Evolutionary conservation across 164 flowering plant genomes (phyloP).

Genomic region (Protea cynaroides): DNA sequence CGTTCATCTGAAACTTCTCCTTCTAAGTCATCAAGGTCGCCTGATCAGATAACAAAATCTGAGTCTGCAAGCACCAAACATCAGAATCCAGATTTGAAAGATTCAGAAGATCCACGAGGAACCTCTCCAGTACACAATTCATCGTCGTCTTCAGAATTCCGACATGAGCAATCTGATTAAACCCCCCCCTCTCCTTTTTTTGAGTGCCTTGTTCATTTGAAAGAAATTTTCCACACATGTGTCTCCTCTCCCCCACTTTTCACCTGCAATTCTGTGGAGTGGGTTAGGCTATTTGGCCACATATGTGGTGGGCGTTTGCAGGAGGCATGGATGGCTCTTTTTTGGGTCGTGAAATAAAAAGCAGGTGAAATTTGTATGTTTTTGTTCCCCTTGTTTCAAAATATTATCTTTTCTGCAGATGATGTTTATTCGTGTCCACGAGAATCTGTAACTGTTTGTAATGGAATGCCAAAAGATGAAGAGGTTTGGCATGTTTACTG

Average conservation of each 20-base stretch:
- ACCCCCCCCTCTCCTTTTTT: neutral
- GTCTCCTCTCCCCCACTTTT: conserved; percentile 31
- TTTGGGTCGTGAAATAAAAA: conserved; percentile 38
- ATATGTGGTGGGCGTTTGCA: conserved; percentile 12
- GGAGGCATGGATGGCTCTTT: conserved; percentile 29
- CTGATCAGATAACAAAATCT: conserved; percentile 15
- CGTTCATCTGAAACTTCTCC: conserved; percentile 22
- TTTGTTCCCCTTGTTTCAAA: neutral
- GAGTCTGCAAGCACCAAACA: conserved; percentile 13
- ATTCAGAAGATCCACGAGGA: conserved; percentile 6
- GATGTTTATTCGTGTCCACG: neutral
- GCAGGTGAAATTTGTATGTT: conserved; percentile 34
- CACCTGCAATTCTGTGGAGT: conserved; percentile 34
- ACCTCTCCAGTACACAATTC: conserved; percentile 11
- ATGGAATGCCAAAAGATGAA: conserved; percentile 4
- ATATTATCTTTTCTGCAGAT: neutral
- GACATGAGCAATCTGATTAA: conserved; percentile 17
- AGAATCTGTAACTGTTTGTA: conserved; percentile 13
- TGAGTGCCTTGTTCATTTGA: neutral
- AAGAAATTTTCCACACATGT: conserved; percentile 17
- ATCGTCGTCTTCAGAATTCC: conserved; percentile 10
- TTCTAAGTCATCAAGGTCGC: conserved; percentile 17
- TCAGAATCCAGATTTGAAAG: conserved; percentile 12
- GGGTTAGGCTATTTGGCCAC: conserved; percentile 16
- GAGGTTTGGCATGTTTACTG: conserved; percentile 4